Evolutionary conservation across 352 stramenopile genomes (phyloP).

Genomic region (Globisporangium cylindrosporum): DNA sequence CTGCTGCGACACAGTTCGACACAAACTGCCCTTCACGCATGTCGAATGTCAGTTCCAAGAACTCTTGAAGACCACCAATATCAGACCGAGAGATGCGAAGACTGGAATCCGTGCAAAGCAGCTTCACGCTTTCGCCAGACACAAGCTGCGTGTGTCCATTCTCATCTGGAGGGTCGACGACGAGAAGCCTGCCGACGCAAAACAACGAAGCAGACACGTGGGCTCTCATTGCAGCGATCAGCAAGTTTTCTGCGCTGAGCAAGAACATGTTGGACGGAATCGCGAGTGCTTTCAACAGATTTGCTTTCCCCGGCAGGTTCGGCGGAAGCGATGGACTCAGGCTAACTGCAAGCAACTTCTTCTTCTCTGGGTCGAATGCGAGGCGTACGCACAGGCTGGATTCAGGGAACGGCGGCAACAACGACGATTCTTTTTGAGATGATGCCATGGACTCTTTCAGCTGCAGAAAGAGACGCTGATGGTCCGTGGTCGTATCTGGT

Average conservation of each 20-base stretch:
- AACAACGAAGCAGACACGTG: conserved; percentile 73
- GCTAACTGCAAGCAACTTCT: conserved; percentile 57
- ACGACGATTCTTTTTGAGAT: conserved; percentile 18
- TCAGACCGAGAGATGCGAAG: conserved; percentile 64
- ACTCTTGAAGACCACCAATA: conserved; percentile 75
- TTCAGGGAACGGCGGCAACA: conserved; percentile 48
- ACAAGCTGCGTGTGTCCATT: conserved; percentile 58
- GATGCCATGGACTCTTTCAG: conserved; percentile 39
- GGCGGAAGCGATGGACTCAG: conserved; percentile 64
- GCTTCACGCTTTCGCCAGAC: conserved; percentile 66
- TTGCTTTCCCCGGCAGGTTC: conserved; percentile 49
- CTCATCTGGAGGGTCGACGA: conserved; percentile 61
- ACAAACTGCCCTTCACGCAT: conserved; percentile 71
- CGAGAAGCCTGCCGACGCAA: conserved; percentile 64
- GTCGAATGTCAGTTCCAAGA: conserved; percentile 80
- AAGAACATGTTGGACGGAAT: conserved; percentile 79
- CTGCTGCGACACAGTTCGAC: conserved; percentile 58
- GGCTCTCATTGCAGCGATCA: conserved; percentile 73
- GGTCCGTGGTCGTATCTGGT: conserved; percentile 42
- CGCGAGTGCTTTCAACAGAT: conserved; percentile 54
- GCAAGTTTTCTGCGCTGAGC: conserved; percentile 69
- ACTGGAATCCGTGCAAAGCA: conserved; percentile 57
- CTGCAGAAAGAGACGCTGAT: conserved; percentile 60
- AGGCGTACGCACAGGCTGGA: conserved; percentile 72
- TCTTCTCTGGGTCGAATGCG: conserved; percentile 54